Percentiles rank a stretch among this genome's conserved stretches.
Conservation (phyloP, 148 eudicot genomes). For the Persicaria maculosa region DNA sequence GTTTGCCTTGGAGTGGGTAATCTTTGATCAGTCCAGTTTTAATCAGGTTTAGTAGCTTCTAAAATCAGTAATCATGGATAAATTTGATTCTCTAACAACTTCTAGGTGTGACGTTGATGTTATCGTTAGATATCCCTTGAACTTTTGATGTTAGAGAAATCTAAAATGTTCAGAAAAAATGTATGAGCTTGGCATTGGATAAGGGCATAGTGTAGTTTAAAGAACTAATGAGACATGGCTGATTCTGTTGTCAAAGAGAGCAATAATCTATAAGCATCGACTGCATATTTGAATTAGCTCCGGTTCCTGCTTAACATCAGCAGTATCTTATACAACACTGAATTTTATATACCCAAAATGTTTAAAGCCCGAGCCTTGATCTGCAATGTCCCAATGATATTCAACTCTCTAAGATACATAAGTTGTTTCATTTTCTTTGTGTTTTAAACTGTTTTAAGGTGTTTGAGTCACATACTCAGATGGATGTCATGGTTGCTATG, state of each 20-base stretch:
- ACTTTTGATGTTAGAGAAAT: no score
- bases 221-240: background rate
- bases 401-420: background rate
- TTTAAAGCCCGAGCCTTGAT: background rate
- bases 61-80: background rate
- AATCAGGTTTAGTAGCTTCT: background rate
- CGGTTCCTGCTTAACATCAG: no score
- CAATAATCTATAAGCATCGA: background rate
- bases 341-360: background rate
- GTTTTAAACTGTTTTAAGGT: background rate
- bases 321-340: no score
- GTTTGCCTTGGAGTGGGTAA: background rate
- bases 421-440: background rate
- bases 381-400: background rate
- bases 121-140: no score
- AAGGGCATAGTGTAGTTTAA: background rate
- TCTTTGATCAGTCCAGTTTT: no score
- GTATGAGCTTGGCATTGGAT: no score
- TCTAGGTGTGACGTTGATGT: no score
- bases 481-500: background rate
- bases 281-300: background rate
- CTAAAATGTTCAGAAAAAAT: no score
- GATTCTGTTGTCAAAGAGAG: background rate
- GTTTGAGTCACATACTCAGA: background rate
- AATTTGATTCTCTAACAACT: no score